Percentiles rank a stretch among this genome's conserved stretches.
Evolutionary conservation across 2,329 filamentous ascomycete species (phyloP).

Genomic region (Mycosphaerella sp.): DNA sequence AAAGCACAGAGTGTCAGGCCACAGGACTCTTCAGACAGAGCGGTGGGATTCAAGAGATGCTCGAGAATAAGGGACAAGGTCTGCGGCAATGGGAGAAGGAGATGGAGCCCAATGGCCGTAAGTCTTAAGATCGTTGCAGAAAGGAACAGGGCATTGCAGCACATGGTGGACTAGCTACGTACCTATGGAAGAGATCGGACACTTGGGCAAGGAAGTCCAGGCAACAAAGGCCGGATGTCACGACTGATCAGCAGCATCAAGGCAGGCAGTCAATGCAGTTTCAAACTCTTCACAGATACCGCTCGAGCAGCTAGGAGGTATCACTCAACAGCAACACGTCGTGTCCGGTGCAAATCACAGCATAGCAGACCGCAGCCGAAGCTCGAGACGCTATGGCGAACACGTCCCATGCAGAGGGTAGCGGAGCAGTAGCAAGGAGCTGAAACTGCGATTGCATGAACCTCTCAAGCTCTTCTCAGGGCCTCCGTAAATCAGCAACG

Average conservation of each 20-base stretch:
- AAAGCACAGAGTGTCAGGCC: conserved; percentile 13
- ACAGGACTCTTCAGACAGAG: conserved; percentile 13
- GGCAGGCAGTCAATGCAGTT: not conserved
- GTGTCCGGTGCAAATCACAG: not conserved
- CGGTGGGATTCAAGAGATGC: conserved; percentile 12
- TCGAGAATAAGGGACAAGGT: conserved; percentile 19
- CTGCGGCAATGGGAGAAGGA: conserved; percentile 21
- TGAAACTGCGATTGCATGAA: conserved; percentile 4
- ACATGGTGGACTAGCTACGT: conserved; percentile 7
- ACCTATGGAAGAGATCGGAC: conserved; percentile 14
- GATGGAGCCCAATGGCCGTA: conserved; percentile 13
- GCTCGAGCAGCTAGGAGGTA: not conserved
- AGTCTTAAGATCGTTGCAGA: conserved; percentile 11
- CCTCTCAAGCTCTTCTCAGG: conserved; percentile 1
- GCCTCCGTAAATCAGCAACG: conserved; percentile 4
- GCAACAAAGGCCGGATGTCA: conserved; percentile 6
- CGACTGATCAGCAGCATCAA: conserved; percentile 8
- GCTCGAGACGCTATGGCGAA: not conserved
- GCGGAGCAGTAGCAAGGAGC: conserved; percentile 3
- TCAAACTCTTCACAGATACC: conserved; percentile 1
- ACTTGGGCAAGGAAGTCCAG: conserved; percentile 15
- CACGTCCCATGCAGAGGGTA: conserved; percentile 1
- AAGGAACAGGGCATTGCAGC: conserved; percentile 13
- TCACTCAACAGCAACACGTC: conserved; percentile 5
- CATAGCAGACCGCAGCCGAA: not conserved